These are phyloP conservation scores for Urtica urens DNA, from an alignment of 306 rosid species.

Conservation along the genomic window DNA sequence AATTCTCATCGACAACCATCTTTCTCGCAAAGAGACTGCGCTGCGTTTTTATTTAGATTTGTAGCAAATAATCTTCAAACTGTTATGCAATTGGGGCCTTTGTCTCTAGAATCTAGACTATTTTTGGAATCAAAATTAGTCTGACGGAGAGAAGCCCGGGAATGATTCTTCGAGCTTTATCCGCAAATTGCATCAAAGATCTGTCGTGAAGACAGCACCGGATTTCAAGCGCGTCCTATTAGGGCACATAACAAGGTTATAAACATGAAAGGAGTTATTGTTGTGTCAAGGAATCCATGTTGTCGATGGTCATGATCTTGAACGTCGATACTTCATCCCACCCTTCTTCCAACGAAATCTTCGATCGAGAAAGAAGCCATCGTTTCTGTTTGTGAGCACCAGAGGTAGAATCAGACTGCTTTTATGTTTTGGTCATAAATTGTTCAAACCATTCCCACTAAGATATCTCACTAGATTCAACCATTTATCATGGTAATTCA, in stretches of 20 bases:
- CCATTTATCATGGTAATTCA: too few relatives aligned
- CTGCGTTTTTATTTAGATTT: too few relatives aligned
- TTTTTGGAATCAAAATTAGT: too few relatives aligned
- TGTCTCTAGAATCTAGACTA: too few relatives aligned
- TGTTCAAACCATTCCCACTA: too few relatives aligned
- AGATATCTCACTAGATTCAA: too few relatives aligned
- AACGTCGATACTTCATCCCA: conserved; percentile 92
- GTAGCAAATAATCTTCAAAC: too few relatives aligned
- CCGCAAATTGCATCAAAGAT: conserved; percentile 70
- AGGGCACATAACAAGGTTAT: too few relatives aligned
- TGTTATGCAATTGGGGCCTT: too few relatives aligned
- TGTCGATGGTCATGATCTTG: conserved; percentile 68
- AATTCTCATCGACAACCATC: too few relatives aligned
- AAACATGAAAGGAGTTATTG: conserved; percentile 17
- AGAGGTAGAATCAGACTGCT: conserved; percentile 6
- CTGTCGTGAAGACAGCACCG: conserved; percentile 77
- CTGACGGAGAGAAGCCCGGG: conserved; percentile 44
- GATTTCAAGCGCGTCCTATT: conserved; percentile 75
- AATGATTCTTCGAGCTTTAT: conserved; percentile 47
- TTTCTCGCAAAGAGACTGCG: too few relatives aligned
- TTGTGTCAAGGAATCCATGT: conserved; percentile 71
- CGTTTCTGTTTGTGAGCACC: neutral
- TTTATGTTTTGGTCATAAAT: too few relatives aligned
- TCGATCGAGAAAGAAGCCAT: conserved; percentile 85
- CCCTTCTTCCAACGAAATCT: conserved; percentile 78